Evolutionary conservation across 257 asterid species (phyloP).

Genomic region (Salvia hispanica): DNA sequence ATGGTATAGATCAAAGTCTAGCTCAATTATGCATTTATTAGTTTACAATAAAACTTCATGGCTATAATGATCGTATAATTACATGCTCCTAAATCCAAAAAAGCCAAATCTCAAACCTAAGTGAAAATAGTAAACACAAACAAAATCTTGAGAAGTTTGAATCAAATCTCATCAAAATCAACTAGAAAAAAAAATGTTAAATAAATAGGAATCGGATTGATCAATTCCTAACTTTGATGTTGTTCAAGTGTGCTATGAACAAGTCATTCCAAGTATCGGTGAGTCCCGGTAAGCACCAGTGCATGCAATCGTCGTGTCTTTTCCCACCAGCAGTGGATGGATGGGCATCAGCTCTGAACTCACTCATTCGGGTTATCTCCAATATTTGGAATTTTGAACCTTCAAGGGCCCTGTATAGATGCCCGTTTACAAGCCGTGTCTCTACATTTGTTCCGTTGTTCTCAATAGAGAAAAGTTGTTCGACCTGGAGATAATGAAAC

Average conservation of each 20-base stretch:
- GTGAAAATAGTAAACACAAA: too few relatives aligned
- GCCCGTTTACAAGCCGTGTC: slow-evolving; percentile 79
- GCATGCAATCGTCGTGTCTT: slow-evolving; percentile 94
- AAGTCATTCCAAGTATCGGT: slow-evolving; percentile 93
- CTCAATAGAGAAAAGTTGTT: slow-evolving; percentile 61
- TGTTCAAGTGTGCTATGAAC: slow-evolving; percentile 57
- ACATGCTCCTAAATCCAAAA: too few relatives aligned
- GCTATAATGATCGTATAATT: too few relatives aligned
- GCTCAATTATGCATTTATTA: too few relatives aligned
- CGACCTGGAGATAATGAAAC: slow-evolving; percentile 51
- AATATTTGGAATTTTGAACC: slow-evolving; percentile 60
- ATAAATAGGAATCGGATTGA: background rate
- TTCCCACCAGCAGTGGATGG: slow-evolving; percentile 86
- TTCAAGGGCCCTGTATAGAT: slow-evolving; percentile 54
- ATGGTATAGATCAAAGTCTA: too few relatives aligned
- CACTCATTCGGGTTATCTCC: slow-evolving; percentile 76
- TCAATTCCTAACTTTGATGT: slow-evolving; percentile 34
- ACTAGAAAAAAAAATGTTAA: background rate
- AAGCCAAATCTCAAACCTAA: too few relatives aligned
- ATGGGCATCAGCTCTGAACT: slow-evolving; percentile 88
- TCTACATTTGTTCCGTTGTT: slow-evolving; percentile 85
- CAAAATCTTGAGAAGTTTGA: background rate
- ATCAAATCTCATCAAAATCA: background rate
- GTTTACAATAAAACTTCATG: too few relatives aligned
- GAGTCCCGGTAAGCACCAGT: slow-evolving; percentile 95